Base-by-base conservation (phyloP, 1,139 yeast species). In the Arxiozyma slooffiae region DNA sequence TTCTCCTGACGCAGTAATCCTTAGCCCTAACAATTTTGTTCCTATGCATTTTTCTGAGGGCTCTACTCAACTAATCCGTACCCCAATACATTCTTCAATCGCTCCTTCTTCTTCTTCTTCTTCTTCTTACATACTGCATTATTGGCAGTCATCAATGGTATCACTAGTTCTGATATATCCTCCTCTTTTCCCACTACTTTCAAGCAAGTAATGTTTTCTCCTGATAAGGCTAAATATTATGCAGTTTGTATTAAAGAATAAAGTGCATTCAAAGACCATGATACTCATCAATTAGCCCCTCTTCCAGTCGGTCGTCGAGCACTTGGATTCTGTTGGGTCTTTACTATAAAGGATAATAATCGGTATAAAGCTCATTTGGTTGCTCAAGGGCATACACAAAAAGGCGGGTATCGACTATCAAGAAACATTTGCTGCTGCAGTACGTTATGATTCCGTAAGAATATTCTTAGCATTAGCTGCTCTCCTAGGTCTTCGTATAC, bases 371-470 rank as follows among this genome's bases (percentile, higher is more conserved):
- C 9, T 26, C 34, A 14, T 26, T 26, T 26, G 11, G 34, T 26
- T 3, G 34, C 34, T 26, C 34, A 26, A 26, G 34, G 9, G 2
- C 54, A 48, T 44, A 47, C 52, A 1, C 66, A 61, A 48, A n/a
- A 41, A 40, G 11, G 52, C 47, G n/a, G 63, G 64, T 23, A 52
- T 59, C 37, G 65, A 62, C 46, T 63, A 61, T 44, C 30, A 49
- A 2, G 60, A 61, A 23, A 55, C 60, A 5, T 62, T 57, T 51
- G 56, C 64, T 18, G 62, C 66, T 3, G 66, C 60, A 16, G 53
- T 60, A 14, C 49, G 52, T 1, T 50, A 51, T 44, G 60, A 56
- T 17, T 47, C 55, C 8, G 56, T 60, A n/a, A 30, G 58, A 16
- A 8, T 53, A 9, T 40, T 59, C 16, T 26, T 61, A 8, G 58